Evolutionary conservation across 805 yeast species (phyloP), one percentile per base, ranked within the genome.

Genomic region (Starmerella cellae): DNA sequence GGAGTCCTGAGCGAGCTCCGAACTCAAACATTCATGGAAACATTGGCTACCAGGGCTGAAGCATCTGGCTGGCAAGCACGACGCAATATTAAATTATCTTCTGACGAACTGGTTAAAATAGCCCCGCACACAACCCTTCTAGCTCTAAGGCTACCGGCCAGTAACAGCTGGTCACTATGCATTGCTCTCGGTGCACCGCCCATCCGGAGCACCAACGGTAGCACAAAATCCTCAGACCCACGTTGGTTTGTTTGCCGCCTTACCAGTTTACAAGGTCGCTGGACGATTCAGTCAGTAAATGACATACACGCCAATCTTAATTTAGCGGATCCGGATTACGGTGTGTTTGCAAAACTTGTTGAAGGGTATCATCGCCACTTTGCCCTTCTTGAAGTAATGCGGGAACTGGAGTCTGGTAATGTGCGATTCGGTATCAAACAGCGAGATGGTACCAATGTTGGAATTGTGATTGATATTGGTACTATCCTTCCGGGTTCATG

Each of bases 1-100:
- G 47, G 56, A 3, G 58, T 62, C 28, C 47, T 79, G 30, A 57
- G 71, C 24, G 67, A 63, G 30, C 60, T 79, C 37, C 64, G 76
- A 36, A 57, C 72, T 28, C 66, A 70, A 3, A 66, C 68, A 41
- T 64, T 65, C 43, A 62, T 66, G 35, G 79, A 77, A 44, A 62
- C 77, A 23, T 61, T 71, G 11, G 68, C 73, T 8, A 41, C 41
- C 14, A 67, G 77, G 46, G 68, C 82, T 42, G 64, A 67, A 29
- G 78, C 82, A 0, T 71, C 77, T 0, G 82, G 78, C 23, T 82
- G 91, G 91, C 67, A 73, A 5, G 63, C 66, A n/a, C 73, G 73
- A 49, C 73, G 71, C 32, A 67, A 73, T 32, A 66, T 80, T 37
- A 65, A 61, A 26, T 53, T 81, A 23, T 61, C 67, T 2, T 65